Conservation (phyloP, 148 eudicot genomes). For the Beta vulgaris region DNA sequence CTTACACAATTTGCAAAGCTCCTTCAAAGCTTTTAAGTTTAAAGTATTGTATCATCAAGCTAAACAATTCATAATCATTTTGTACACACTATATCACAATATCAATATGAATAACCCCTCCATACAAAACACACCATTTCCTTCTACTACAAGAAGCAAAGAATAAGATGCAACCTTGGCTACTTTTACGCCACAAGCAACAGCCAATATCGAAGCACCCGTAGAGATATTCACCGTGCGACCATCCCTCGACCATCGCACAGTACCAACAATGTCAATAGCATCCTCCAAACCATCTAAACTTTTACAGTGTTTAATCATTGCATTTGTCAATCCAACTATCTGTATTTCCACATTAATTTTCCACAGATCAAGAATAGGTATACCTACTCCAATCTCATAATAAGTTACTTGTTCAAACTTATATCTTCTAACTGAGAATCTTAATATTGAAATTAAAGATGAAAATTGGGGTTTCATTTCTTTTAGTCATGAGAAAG, state of each 20-base stretch:
- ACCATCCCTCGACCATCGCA: conserved; percentile 99
- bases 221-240: conserved; percentile 96
- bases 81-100: not conserved
- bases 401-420: not conserved
- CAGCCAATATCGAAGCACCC: conserved; percentile 86
- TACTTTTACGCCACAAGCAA: conserved; percentile 95
- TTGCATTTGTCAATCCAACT: conserved; percentile 93
- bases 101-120: not conserved
- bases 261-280: conserved; percentile 96
- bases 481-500: too few relatives aligned
- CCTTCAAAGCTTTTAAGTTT: not conserved
- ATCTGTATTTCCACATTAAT: conserved; percentile 40
- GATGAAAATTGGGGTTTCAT: too few relatives aligned
- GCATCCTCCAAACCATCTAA: conserved; percentile 72
- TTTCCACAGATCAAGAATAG: conserved; percentile 4
- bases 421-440: not conserved
- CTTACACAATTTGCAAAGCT: not conserved
- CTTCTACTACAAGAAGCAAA: not conserved
- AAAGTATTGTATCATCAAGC: not conserved
- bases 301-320: conserved; percentile 66
- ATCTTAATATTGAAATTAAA: not conserved
- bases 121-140: not conserved
- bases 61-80: not conserved
- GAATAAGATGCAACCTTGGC: conserved; percentile 62
- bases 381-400: conserved; percentile 9